These are phyloP conservation scores for Hyaloperonospora brassicae DNA, from an alignment of 352 stramenopile genomes.

Conservation along the genomic window DNA sequence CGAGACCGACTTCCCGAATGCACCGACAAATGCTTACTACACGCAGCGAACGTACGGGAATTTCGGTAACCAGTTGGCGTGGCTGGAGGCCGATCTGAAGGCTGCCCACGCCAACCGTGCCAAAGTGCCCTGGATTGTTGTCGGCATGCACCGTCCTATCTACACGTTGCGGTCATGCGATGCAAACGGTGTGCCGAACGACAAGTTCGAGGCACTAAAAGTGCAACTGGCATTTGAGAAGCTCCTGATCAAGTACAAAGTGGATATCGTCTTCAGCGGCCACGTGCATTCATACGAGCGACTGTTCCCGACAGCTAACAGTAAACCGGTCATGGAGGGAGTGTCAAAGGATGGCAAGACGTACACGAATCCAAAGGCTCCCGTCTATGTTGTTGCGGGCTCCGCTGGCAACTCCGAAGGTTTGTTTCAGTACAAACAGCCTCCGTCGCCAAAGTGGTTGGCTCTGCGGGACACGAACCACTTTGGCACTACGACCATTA, in stretches of 20 bases:
- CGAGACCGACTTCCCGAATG: slow-evolving; percentile 47
- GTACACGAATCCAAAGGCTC: slow-evolving; percentile 39
- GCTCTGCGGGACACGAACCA: slow-evolving; percentile 23
- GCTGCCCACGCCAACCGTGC: slow-evolving; percentile 35
- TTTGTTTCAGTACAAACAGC: slow-evolving; percentile 22
- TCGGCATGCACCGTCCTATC: slow-evolving; percentile 45
- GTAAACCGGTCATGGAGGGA: slow-evolving; percentile 28
- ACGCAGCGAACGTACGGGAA: slow-evolving; percentile 22
- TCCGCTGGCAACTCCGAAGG: slow-evolving; percentile 29
- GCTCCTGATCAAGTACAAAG: slow-evolving; percentile 51
- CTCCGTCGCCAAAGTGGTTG: slow-evolving; percentile 24
- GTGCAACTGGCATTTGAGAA: slow-evolving; percentile 48
- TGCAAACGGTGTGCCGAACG: slow-evolving; percentile 11
- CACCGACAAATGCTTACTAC: slow-evolving; percentile 33
- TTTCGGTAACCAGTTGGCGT: slow-evolving; percentile 42
- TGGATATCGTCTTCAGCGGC: slow-evolving; percentile 44
- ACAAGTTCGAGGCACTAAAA: slow-evolving; percentile 14
- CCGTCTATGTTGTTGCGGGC: slow-evolving; percentile 42
- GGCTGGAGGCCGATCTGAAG: slow-evolving; percentile 48
- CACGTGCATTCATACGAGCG: slow-evolving; percentile 52
- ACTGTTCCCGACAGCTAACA: slow-evolving; percentile 37
- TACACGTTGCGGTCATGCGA: slow-evolving; percentile 34
- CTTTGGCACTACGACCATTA: slow-evolving; percentile 28
- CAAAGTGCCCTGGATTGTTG: slow-evolving; percentile 44
- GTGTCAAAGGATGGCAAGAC: slow-evolving; percentile 32